A percentile compares a stretch with the other conserved stretches of the same genome.
Conservation (phyloP, 225 moss, liverwort and hornwort species). For the Anthoceros angustus region DNA sequence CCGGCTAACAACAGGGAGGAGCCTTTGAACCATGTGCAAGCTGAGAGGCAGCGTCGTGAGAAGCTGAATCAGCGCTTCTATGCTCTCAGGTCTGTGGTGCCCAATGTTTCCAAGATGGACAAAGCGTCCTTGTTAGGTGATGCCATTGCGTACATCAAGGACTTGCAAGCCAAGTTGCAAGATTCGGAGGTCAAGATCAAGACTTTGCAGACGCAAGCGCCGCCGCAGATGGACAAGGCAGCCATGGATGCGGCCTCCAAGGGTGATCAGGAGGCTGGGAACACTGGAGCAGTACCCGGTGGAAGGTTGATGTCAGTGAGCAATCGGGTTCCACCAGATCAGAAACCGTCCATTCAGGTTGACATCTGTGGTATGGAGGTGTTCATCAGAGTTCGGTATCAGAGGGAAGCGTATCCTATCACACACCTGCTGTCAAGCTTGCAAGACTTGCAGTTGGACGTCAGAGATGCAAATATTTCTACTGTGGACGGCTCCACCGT, state of each 20-base stretch:
- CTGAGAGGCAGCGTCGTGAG: slow-evolving; percentile 72
- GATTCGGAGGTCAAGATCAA: slow-evolving; percentile 42
- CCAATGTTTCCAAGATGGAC: slow-evolving; percentile 95
- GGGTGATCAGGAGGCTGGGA: slow-evolving; percentile 23
- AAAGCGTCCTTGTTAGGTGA: slow-evolving; percentile 83
- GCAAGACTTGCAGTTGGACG: slow-evolving; percentile 39
- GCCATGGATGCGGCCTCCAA: slow-evolving; percentile 20
- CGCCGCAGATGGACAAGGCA: slow-evolving; percentile 17
- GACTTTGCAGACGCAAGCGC: slow-evolving; percentile 26
- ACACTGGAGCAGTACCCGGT: slow-evolving; percentile 15
- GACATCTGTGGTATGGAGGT: slow-evolving; percentile 46
- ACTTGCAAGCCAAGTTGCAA: slow-evolving; percentile 58
- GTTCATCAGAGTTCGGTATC: slow-evolving; percentile 44
- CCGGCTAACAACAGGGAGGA: slow-evolving; percentile 89
- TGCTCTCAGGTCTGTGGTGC: slow-evolving; percentile 75
- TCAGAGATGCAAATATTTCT: slow-evolving; percentile 43
- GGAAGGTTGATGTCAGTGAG: slow-evolving; percentile 1
- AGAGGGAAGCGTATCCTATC: slow-evolving; percentile 33
- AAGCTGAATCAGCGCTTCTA: slow-evolving; percentile 92
- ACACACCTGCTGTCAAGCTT: slow-evolving; percentile 40
- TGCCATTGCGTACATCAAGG: slow-evolving; percentile 79
- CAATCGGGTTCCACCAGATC: slow-evolving; percentile 10
- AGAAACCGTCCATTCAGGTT: slow-evolving; percentile 33
- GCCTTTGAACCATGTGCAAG: slow-evolving; percentile 85
- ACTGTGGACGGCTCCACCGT: slow-evolving; percentile 24